Evolutionary conservation across 2,329 filamentous ascomycete genomes (phyloP), one percentile per base, ranked within the genome.

Genomic region (Claviceps digitariae): DNA sequence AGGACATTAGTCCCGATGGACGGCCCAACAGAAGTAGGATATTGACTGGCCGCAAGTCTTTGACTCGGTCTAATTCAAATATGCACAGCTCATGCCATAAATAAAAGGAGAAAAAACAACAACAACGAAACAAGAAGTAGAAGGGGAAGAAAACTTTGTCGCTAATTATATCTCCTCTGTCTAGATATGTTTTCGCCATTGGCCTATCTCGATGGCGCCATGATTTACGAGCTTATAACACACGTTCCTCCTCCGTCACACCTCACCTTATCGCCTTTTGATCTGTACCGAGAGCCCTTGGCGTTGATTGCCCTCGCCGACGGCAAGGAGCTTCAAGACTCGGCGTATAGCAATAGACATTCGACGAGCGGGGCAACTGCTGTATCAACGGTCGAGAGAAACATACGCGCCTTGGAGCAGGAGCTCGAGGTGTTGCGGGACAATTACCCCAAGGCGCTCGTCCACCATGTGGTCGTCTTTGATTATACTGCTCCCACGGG

Each of bases 101-200:
- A 48, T 15, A 31, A 6, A 21, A 4, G n/a, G n/a, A n/a, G n/a
- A n/a, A n/a, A n/a, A n/a, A n/a, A n/a, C n/a, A n/a, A n/a, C n/a
- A n/a, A n/a, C n/a, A n/a, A n/a, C n/a, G n/a, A n/a, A n/a, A n/a
- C n/a, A n/a, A n/a, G n/a, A n/a, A n/a, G n/a, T n/a, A n/a, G n/a
- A n/a, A n/a, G n/a, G n/a, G n/a, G n/a, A n/a, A n/a, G n/a, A n/a
- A n/a, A n/a, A n/a, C n/a, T n/a, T 15, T 38, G 50, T 54, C 41
- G 53, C 58, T 66, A 57, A 66, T 56, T 38, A 23, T 25, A 45
- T 48, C 51, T 36, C 51, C 21, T n/a, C 36, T 52, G 46, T 52
- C 56, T 67, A 95, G 90, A 89, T 69, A 90, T 93, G 83, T 96
- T 97, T 70, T 95, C 89, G 55, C 91, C 91, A 43, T 74, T 93